Evolutionary conservation across 1,284 basidiomycete genomes (phyloP).

Genomic region (Coniophora puteana): DNA sequence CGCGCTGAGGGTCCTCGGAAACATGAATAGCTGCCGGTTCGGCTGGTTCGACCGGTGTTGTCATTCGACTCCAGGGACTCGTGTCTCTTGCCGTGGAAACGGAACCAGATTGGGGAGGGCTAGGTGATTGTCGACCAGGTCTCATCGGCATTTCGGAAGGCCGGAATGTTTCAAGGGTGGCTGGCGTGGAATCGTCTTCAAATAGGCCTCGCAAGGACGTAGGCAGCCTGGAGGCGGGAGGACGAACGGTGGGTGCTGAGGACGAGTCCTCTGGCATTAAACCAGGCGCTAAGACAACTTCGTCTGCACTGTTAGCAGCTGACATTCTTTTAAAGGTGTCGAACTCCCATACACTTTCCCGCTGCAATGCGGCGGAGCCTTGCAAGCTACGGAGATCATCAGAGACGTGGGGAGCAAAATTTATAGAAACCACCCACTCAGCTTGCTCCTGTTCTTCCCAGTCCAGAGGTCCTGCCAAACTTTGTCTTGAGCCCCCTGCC

Average conservation of each 20-base stretch:
- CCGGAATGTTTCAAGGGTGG: slow-evolving; percentile 39
- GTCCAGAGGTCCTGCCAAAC: slow-evolving; percentile 69
- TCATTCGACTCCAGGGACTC: slow-evolving; percentile 13
- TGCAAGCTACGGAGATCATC: slow-evolving; percentile 26
- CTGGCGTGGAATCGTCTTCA: slow-evolving; percentile 42
- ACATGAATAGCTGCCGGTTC: too few species aligned
- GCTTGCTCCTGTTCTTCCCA: slow-evolving; percentile 66
- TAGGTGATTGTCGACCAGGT: slow-evolving; percentile 27
- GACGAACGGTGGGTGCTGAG: slow-evolving; percentile 43
- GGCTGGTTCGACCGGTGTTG: slow-evolving; percentile 15
- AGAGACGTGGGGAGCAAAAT: not conserved
- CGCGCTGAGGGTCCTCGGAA: slow-evolving; percentile 37
- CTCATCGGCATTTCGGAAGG: slow-evolving; percentile 29
- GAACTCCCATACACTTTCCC: slow-evolving; percentile 68
- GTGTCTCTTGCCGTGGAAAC: slow-evolving; percentile 24
- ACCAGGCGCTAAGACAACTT: slow-evolving; percentile 18
- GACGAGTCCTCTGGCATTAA: slow-evolving; percentile 25
- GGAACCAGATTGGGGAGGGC: slow-evolving; percentile 21
- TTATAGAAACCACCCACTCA: slow-evolving; percentile 36
- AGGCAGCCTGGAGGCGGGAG: slow-evolving; percentile 49
- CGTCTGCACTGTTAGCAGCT: slow-evolving; percentile 17
- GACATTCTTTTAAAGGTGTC: slow-evolving; percentile 56
- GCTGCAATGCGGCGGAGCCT: slow-evolving; percentile 19
- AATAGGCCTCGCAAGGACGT: slow-evolving; percentile 69
- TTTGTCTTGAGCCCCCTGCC: slow-evolving; percentile 76